Conservation (phyloP, 2,329 filamentous ascomycete species). For the Herpotrichia juniperi region DNA sequence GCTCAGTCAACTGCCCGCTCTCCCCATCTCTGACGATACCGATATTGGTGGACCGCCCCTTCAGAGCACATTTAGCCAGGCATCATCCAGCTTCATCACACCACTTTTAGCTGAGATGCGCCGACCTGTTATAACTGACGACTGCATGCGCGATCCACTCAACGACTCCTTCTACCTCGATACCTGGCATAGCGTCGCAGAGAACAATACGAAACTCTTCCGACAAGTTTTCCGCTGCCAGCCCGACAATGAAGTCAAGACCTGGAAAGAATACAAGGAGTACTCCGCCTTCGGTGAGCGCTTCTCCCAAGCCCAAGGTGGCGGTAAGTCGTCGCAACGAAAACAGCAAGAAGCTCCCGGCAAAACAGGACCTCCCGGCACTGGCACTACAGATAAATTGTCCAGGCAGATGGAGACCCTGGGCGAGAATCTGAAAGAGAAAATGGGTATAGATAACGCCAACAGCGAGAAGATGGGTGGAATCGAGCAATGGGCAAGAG, state of each 20-base stretch:
- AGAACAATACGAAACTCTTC: conserved; percentile 95
- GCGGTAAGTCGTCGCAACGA: conserved; percentile 59
- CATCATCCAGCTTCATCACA: conserved; percentile 56
- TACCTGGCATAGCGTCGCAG: conserved; percentile 83
- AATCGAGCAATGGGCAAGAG: conserved; percentile 46
- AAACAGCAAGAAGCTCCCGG: conserved; percentile 55
- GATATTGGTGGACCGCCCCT: conserved; percentile 80
- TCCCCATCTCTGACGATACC: conserved; percentile 76
- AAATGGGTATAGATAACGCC: conserved; percentile 28
- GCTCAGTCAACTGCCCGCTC: conserved; percentile 71
- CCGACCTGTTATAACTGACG: conserved; percentile 76
- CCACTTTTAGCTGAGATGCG: conserved; percentile 69
- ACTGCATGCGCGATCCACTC: conserved; percentile 94
- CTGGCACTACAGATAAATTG: conserved; percentile 37
- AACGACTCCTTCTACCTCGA: conserved; percentile 83
- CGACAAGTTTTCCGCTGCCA: conserved; percentile 94
- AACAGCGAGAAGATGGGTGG: conserved; percentile 29
- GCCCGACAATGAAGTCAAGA: conserved; percentile 92
- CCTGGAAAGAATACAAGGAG: conserved; percentile 92
- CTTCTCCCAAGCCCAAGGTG: conserved; percentile 71
- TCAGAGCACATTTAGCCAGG: conserved; percentile 57
- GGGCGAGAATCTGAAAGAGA: conserved; percentile 39
- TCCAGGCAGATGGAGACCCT: conserved; percentile 29
- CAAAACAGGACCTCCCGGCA: conserved; percentile 57
- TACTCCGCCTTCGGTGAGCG: conserved; percentile 77